Evolutionary conservation across 176 grass and related monocot genomes (phyloP), one percentile per base, ranked within the genome.

Genomic region (Puccinellia tenuiflora): DNA sequence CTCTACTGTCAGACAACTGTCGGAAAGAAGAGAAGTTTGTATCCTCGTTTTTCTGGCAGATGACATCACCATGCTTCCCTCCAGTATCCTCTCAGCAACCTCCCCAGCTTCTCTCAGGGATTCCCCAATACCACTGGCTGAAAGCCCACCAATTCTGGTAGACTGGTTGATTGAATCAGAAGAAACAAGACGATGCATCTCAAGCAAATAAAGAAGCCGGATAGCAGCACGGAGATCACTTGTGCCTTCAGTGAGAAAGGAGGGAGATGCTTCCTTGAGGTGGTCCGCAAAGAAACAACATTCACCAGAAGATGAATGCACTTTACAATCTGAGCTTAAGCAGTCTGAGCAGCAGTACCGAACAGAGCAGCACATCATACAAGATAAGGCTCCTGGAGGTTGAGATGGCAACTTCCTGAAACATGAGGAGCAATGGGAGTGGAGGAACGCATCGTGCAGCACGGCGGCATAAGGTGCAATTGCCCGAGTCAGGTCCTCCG

Each of bases 271-370:
- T 51, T 2, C 46, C 64, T 48, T 92, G 48, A 74, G 48, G 22
- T 77, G 55, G 3, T 77, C 15, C 10, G 61, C 53, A 72, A 95
- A 82, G 31, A 95, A 84, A 65, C 24, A 77, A 73, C 96, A 98
- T 82, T 98, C 96, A 67, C 90, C 90, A 52, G 88, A 90, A 57
- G 86, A 83, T 0, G 20, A 48, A 79, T 98, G 96, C n/a, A 59
- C n/a, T 15, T 17, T 8, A 6, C 21, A 64, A 73, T 91, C 96
- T 0, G 82, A 91, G 1, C 30, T 64, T 22, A 52, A 83, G 47
- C 95, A 97, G 30, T 89, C 76, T 9, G n/a, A 73, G 65, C 82
- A 90, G 76, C 96, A 98, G 69, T 98, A 98, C 35, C 15, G 68
- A 55, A 92, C 53, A n/a, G 83, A 83, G 38, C 46, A 42, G 60